Evolutionary conservation across 495 filamentous ascomycete genomes (phyloP), one percentile per base, ranked within the genome.

Genomic region (Penicillium bialowiezense): DNA sequence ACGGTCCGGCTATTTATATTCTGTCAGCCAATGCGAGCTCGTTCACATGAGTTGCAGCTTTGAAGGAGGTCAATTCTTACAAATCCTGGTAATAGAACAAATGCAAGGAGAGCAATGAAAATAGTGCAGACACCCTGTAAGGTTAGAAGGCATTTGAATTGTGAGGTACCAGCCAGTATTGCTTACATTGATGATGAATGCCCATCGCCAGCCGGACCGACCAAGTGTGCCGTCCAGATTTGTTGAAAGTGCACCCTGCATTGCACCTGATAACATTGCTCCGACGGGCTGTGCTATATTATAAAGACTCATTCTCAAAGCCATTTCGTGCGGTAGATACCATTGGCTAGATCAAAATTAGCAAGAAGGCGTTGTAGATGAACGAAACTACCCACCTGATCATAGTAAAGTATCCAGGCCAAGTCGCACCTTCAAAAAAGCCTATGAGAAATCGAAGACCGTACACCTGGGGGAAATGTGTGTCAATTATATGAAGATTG

Each of bases 191-290:
- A 59, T 59, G 13, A 59, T 49, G 19, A 59, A 59, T 21, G 56
- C 56, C 56, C 56, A 59, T 39, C 52, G 51, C 56, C 56, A 59
- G 12, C 56, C 52, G n/a, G 38, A 45, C 9, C 56, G 44, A 19
- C 56, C 56, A 10, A 52, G 36, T 5, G 44, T 26, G 13, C 52
- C 56, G 5, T 59, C 33, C 7, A 59, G 45, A 28, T 55, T 54
- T 6, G 56, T 59, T 3, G 56, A 54, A 21, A 59, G 49, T 9
- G 51, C 51, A n/a, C 52, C 61, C 24, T 64, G 61, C 23, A 60
- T 49, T 7, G 51, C 54, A 8, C 60, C 60, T 1, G 57, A 64
- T 8, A 64, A 36, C 61, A 64, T 64, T 3, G 58, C 49, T 3
- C 52, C 54, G 15, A 55, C 40, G 0, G 58, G 55, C 37, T 58